Evolutionary conservation across 306 rosid species (phyloP), one percentile per base, ranked within the genome.

Genomic region (Amphicarpaea edgeworthii): DNA sequence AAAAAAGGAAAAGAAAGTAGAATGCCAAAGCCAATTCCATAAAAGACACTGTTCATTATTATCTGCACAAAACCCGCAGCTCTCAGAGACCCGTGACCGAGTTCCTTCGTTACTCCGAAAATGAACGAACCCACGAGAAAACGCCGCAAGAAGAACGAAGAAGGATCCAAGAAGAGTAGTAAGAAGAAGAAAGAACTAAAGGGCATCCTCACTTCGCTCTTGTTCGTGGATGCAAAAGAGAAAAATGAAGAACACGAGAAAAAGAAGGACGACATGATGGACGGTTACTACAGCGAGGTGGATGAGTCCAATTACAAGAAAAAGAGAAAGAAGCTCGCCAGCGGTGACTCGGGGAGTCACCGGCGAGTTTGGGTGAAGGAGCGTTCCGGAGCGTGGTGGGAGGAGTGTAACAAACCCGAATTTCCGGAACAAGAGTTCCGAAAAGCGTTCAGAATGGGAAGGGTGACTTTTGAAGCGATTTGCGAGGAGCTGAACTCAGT

Each of bases 311-410:
- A 78, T 30, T 30, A 30, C 2, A 17, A 55, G 68, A 83, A 17
- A 14, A 88, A 70, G 78, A 75, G 88, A 5, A 93, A 83, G 54
- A 86, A 82, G 7, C 7, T 86, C 92, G 8, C 15, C n/a, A 28
- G 38, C 34, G 11, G 5, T 21, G 77, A 14, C 23, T 26, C 43
- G 58, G 63, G 12, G 78, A 59, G 79, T 38, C 78, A 84, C 6
- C 68, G 98, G 80, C 19, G 98, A 53, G 66, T 93, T n/a, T 93
- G 98, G 98, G 98, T 90, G 43, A 93, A 87, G 81, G 93, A 93
- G 77, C 83, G 98, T 51, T 92, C 98, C 0, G 90, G 89, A 20
- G 98, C 96, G 2, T 93, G 96, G 98, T 93, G 98, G 98, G 98
- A 93, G 49, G 90, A 87, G 75, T 93, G 94, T 64, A 86, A 88